Base-by-base conservation (phyloP, 2,329 filamentous ascomycete species). In the Colletotrichum tamarilloi region DNA sequence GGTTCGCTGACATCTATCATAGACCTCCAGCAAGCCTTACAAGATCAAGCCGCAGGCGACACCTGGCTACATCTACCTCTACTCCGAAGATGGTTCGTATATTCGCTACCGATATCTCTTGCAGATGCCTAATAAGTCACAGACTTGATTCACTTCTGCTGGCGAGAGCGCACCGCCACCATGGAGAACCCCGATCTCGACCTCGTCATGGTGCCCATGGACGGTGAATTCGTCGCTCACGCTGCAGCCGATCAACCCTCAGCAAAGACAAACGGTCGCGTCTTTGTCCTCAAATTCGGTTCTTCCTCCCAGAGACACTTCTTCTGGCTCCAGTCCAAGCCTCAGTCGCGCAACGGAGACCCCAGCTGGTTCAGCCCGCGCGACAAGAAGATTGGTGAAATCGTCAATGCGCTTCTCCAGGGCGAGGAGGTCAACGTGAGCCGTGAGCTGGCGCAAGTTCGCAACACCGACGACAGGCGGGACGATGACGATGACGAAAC, bases 121-220 rank as follows among this genome's bases (percentile, higher is more conserved):
- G 14, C 7, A 32, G 24, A 28, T 28, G 22, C 26, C 49, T 74
- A 68, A 68, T 22, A 16, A 58, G 38, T 63, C 19, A 32, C 76
- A 95, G 93, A 98, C 65, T 90, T 99, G 74, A 89, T 97, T 74
- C 95, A 98, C 86, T 98, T 99, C 86, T 98, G 95, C 90, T 99
- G 97, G 97, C 93, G 95, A 76, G 92, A 94, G 79, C 93, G 97
- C 77, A 89, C 87, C 77, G 90, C 91, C 72, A 87, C 92, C 26
- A 84, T 94, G 76, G 90, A 93, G 75, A 85, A 93, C 72, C 93
- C 95, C 71, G 93, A 97, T 74, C 85, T 98, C 75, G 95, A 99
- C 81, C 90, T 99, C 49, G 91, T 98, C 78, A 98, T 98, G 94
- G 92, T 99, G 65, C 96, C 97, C 26, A 89, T 90, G 67, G 97